Evolutionary conservation across 2,329 filamentous ascomycete genomes (phyloP).

Genomic region (Fusarium sp.): DNA sequence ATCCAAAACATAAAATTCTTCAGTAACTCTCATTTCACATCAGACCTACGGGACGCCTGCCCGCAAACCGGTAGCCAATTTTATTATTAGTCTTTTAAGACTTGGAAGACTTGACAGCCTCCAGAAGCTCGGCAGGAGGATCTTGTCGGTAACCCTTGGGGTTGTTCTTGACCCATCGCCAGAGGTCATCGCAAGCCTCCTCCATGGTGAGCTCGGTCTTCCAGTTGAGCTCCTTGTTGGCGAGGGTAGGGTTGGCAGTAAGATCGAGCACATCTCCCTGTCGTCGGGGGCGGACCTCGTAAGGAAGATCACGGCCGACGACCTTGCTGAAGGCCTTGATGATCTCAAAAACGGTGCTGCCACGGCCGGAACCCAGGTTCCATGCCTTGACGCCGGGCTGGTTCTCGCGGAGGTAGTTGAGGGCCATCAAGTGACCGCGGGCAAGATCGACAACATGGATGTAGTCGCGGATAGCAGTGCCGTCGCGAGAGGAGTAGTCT

Average conservation of each 20-base stretch:
- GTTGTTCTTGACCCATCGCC: slow-evolving; percentile 98
- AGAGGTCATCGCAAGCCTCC: slow-evolving; percentile 92
- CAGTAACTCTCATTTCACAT: slow-evolving; percentile 20
- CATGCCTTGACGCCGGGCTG: slow-evolving; percentile 92
- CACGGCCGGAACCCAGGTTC: slow-evolving; percentile 95
- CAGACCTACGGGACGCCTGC: slow-evolving; percentile 32
- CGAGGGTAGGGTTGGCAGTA: slow-evolving; percentile 88
- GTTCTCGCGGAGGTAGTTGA: slow-evolving; percentile 87
- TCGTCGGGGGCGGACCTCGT: slow-evolving; percentile 85
- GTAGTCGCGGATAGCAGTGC: slow-evolving; percentile 96
- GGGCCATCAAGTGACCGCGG: slow-evolving; percentile 85
- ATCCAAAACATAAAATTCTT: slow-evolving; percentile 37
- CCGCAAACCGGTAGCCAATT: slow-evolving; percentile 27
- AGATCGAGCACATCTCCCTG: slow-evolving; percentile 94
- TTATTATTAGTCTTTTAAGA: slow-evolving; percentile 38
- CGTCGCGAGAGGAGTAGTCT: slow-evolving; percentile 93
- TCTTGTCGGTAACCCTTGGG: slow-evolving; percentile 93
- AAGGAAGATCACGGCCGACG: slow-evolving; percentile 86
- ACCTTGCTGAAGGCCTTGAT: slow-evolving; percentile 92
- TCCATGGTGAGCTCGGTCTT: slow-evolving; percentile 91
- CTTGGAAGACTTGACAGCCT: slow-evolving; percentile 64
- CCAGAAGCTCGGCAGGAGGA: slow-evolving; percentile 85
- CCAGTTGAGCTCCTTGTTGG: slow-evolving; percentile 91
- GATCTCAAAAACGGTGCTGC: slow-evolving; percentile 97
- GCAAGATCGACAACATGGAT: slow-evolving; percentile 96